A percentile compares a stretch with the other conserved stretches of the same genome.
These are phyloP conservation scores for Taxillus chinensis DNA, from an alignment of 164 flowering plant genomes.

Conservation along the genomic window DNA sequence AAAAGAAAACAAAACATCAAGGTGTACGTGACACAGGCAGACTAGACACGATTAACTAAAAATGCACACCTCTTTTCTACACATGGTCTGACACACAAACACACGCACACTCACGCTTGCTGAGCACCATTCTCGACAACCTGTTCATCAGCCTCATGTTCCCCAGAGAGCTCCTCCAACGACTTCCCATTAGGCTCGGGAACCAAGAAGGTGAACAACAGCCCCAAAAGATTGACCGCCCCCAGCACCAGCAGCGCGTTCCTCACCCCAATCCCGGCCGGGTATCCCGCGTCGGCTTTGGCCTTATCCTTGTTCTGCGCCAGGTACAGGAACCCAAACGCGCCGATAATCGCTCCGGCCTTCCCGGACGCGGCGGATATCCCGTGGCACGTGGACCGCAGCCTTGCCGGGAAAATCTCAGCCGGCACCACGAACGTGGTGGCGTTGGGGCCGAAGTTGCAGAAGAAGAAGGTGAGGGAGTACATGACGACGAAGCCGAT, in stretches of 20 bases:
- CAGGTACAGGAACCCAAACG: slow-evolving; percentile 61
- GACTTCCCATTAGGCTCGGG: slow-evolving; percentile 63
- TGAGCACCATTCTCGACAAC: no score
- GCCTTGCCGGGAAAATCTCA: slow-evolving; percentile 62
- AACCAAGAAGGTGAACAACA: slow-evolving; percentile 48
- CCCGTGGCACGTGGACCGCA: slow-evolving; percentile 66
- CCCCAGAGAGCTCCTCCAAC: slow-evolving; percentile 56
- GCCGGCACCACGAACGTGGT: slow-evolving; percentile 74
- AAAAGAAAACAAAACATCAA: background rate
- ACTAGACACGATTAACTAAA: no score
- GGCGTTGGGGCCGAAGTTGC: slow-evolving; percentile 64
- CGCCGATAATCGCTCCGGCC: slow-evolving; percentile 59
- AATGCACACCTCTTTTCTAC: no score
- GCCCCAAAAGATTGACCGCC: slow-evolving; percentile 35
- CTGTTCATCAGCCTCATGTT: slow-evolving; percentile 25
- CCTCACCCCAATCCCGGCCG: slow-evolving; percentile 61
- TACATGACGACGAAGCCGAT: slow-evolving; percentile 54
- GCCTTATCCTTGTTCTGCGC: slow-evolving; percentile 44
- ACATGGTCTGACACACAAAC: no score
- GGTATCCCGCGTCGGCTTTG: slow-evolving; percentile 58
- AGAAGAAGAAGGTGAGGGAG: slow-evolving; percentile 64
- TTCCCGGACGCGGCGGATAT: slow-evolving; percentile 71
- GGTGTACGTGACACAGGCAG: no score
- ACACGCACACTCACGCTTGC: no score
- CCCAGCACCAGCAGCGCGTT: slow-evolving; percentile 46